A percentile compares a stretch with the other conserved stretches of the same genome.
Conservation (phyloP, 352 stramenopile genomes). For the Elongisporangium prolatum region DNA sequence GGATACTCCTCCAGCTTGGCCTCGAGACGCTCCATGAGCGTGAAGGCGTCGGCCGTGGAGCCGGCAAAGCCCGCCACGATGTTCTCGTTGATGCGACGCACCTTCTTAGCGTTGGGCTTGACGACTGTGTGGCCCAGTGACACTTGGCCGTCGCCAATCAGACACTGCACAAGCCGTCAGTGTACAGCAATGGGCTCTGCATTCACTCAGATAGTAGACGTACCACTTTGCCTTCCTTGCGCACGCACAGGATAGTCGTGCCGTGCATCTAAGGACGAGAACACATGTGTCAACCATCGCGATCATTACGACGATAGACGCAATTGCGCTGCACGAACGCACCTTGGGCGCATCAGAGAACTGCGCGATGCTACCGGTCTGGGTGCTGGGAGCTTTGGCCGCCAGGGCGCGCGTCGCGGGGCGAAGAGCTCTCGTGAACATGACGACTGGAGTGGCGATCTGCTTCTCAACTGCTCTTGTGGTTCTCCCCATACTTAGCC, state of each 20-base stretch:
- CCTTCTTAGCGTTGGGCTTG: slow-evolving; percentile 98
- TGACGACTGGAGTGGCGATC: not conserved
- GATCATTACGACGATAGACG: not conserved
- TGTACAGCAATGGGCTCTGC: not conserved
- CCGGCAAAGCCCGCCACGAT: slow-evolving; percentile 97
- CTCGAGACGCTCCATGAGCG: slow-evolving; percentile 97
- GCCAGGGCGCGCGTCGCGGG: not conserved
- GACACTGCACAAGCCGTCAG: slow-evolving; percentile 34
- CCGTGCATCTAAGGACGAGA: slow-evolving; percentile 79
- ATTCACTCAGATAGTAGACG: slow-evolving; percentile 8
- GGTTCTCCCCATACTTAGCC: not conserved
- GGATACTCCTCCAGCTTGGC: slow-evolving; percentile 98
- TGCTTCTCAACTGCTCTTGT: not conserved
- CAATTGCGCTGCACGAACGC: not conserved
- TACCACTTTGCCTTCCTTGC: slow-evolving; percentile 97
- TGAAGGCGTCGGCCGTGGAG: slow-evolving; percentile 97
- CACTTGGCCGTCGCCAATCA: slow-evolving; percentile 98
- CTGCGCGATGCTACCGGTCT: not conserved
- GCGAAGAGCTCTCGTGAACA: not conserved
- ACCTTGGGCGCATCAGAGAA: not conserved
- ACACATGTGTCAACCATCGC: slow-evolving; percentile 2
- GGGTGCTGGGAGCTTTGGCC: too few species aligned
- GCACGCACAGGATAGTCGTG: slow-evolving; percentile 98
- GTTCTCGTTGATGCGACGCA: slow-evolving; percentile 92
- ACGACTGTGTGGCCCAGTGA: slow-evolving; percentile 94